These are phyloP conservation scores for Ogataea zsoltii DNA, from an alignment of 805 yeast genomes.

Conservation along the genomic window DNA sequence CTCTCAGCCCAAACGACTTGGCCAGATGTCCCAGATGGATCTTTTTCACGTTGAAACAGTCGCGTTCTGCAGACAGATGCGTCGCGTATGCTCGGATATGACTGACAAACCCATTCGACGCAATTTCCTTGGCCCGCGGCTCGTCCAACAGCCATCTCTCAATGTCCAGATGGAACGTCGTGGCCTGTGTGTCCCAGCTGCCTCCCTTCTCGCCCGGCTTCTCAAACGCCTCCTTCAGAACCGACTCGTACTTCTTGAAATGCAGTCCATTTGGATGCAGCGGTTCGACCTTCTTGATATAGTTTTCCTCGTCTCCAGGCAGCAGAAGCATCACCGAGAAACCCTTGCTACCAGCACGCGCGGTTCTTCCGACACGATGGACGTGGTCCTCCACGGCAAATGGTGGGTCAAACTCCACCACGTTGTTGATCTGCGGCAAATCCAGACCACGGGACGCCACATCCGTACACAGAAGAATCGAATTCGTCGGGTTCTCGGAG, in stretches of 20 bases:
- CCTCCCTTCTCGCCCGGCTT: slow-evolving; percentile 32
- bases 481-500: slow-evolving; percentile 42
- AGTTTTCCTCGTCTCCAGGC: slow-evolving; percentile 89
- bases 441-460: slow-evolving; percentile 98
- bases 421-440: slow-evolving; percentile 80
- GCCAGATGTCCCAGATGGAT: slow-evolving; percentile 96
- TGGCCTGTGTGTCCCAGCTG: slow-evolving; percentile 89
- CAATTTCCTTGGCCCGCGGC: slow-evolving; percentile 55
- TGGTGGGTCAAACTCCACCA: slow-evolving; percentile 94
- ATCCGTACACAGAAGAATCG: slow-evolving; percentile 88
- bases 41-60: slow-evolving; percentile 73
- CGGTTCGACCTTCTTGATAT: slow-evolving; percentile 60
- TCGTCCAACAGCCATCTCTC: slow-evolving; percentile 88
- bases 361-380: slow-evolving; percentile 97
- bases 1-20: slow-evolving; percentile 91
- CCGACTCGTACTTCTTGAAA: slow-evolving; percentile 46
- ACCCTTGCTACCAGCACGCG: slow-evolving; percentile 93
- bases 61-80: slow-evolving; percentile 79
- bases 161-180: slow-evolving; percentile 90
- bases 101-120: slow-evolving; percentile 80
- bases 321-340: slow-evolving; percentile 72
- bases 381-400: slow-evolving; percentile 91
- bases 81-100: slow-evolving; percentile 96
- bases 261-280: slow-evolving; percentile 53
- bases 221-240: slow-evolving; percentile 32